phyloP scores from a whole-genome alignment of 2,329 filamentous ascomycete species.

The Diaporthe longicolla region DNA sequence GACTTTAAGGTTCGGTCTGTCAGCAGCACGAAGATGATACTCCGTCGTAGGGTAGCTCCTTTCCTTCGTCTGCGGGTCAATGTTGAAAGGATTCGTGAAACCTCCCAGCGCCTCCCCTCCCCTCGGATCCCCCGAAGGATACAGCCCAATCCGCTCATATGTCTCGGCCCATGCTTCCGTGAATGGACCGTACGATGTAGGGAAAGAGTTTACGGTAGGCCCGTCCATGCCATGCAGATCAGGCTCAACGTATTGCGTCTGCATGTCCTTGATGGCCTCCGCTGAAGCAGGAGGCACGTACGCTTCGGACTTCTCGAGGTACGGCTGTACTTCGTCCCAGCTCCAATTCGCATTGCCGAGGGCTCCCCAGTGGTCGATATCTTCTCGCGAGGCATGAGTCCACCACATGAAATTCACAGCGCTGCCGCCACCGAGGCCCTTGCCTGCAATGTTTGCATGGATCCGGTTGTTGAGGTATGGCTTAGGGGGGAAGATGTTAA shows the following conservation, averaged over 20 bases:
- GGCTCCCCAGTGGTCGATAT: constrained; percentile 1
- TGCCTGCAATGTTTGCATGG: neutral
- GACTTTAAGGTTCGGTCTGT: constrained; percentile 1
- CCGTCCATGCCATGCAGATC: neutral
- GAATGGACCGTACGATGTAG: neutral
- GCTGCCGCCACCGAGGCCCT: constrained; percentile 16
- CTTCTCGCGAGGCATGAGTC: neutral
- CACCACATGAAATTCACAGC: constrained; percentile 19
- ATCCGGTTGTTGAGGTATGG: neutral
- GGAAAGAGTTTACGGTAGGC: neutral
- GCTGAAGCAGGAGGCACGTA: neutral
- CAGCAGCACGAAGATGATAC: neutral
- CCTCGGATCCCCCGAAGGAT: neutral
- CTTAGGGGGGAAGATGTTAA: neutral
- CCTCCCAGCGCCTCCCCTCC: constrained; percentile 9
- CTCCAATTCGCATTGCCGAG: neutral
- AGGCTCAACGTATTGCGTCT: constrained; percentile 12
- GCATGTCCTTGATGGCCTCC: neutral
- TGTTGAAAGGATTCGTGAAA: constrained; percentile 7
- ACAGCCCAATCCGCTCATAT: neutral
- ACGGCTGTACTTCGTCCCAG: constrained; percentile 18
- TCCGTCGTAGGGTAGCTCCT: neutral
- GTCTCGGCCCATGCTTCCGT: neutral
- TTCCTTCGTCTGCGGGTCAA: neutral
- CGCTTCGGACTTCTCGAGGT: neutral